Base-by-base conservation (phyloP, 176 grass and related monocot genomes). In the Poa pratensis region DNA sequence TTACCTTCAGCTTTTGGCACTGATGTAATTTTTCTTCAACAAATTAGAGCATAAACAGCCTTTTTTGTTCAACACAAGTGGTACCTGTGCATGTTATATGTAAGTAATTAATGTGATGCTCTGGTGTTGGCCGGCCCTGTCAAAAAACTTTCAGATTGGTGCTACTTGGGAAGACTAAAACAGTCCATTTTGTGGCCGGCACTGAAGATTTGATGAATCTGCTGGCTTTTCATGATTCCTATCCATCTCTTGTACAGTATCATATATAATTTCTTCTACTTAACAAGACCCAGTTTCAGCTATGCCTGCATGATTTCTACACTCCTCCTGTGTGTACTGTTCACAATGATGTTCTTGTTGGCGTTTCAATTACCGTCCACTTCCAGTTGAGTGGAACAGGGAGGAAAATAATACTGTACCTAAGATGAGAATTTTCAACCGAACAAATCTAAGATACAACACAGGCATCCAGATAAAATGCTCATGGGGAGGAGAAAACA, bases 1-100 rank as follows among this genome's bases (percentile, higher is more conserved):
- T 76, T 39, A 22, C 53, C 52, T 49, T 24, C 3, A 81, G 12
- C 46, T 68, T 52, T 35, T 83, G 32, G 71, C 61, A 37, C 68
- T 28, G 27, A 32, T 83, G n/a, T 61, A 19, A 43, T 15, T 34
- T 26, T 61, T 9, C n/a, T 26, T 16, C 7, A 42, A 67, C 7
- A 37, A 57, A 46, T 27, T 45, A 45, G 2, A 70, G 18, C 15
- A 1, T 28, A 80, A 68, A 51, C 20, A 37, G 12, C 18, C 26
- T 9, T 50, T 22, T 24, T 37, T 14, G 11, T 24, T 69, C 45
- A 54, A 7, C 30, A 14, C n/a, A 70, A 53, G 4, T 34, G 62
- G 18, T 69, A 82, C 54, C 19, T 4, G 0, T 69, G 46, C 19
- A 30, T 54, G 22, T 20, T 13, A 17, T 40, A 6, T 40, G 26